A percentile compares a stretch with the other conserved stretches of the same genome.
Conservation (phyloP, 257 asterid species). For the Scutellaria baicalensis region DNA sequence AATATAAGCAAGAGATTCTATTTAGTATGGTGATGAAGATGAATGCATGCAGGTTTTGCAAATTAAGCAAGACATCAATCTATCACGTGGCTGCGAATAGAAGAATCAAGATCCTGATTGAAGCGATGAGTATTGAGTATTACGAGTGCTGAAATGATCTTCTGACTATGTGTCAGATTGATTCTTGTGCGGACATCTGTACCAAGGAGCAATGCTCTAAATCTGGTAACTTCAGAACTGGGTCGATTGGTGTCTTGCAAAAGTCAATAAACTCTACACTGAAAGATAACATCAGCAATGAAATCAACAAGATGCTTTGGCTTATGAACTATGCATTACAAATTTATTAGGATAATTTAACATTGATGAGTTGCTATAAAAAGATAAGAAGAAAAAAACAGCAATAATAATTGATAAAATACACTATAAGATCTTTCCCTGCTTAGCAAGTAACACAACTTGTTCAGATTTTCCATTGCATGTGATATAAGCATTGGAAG, state of each 20-base stretch:
- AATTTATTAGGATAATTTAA: background rate
- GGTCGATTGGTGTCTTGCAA: constrained; percentile 61
- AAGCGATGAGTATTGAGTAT: constrained; percentile 56
- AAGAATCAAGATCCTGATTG: constrained; percentile 72
- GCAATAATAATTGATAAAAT: background rate
- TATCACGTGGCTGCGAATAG: constrained; percentile 59
- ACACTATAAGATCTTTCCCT: background rate
- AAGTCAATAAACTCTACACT: constrained; percentile 30
- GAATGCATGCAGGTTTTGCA: constrained; percentile 87
- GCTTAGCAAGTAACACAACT: background rate
- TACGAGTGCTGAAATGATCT: constrained; percentile 59
- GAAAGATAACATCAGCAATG: constrained; percentile 2
- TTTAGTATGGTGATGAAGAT: constrained; percentile 58
- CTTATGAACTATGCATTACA: background rate
- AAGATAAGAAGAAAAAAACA: constrained; percentile 1
- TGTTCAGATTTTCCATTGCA: background rate
- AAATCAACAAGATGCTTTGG: constrained; percentile 16
- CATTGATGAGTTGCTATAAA: constrained; percentile 7
- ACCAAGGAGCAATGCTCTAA: constrained; percentile 55
- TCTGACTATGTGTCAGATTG: constrained; percentile 52
- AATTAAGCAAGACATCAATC: constrained; percentile 65
- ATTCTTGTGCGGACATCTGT: constrained; percentile 50
- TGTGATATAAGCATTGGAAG: background rate
- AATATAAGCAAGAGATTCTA: constrained; percentile 34
- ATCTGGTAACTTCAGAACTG: constrained; percentile 88